Percentiles rank a stretch among this genome's conserved stretches.
Conservation (phyloP, 495 filamentous ascomycete genomes). For the Aspergillus hancockii region DNA sequence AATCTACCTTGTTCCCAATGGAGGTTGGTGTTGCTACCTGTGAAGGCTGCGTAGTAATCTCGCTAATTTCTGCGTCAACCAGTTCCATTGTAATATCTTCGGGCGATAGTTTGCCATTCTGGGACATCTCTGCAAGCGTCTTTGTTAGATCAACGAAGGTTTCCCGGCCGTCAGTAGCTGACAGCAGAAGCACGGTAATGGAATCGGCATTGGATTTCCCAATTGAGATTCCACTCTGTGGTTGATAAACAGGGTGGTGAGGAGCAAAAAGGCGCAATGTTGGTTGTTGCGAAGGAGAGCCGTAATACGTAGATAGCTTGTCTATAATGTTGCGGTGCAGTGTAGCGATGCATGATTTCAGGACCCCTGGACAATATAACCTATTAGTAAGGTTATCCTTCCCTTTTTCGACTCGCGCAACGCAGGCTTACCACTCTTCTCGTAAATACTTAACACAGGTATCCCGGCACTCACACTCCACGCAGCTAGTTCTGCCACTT, state of each 20-base stretch:
- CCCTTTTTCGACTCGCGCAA: slow-evolving; percentile 3
- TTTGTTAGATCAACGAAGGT: slow-evolving; percentile 95
- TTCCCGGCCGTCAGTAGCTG: slow-evolving; percentile 83
- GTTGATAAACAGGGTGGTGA: slow-evolving; percentile 50
- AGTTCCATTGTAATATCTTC: slow-evolving; percentile 81
- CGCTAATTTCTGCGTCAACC: slow-evolving; percentile 84
- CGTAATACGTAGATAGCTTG: slow-evolving; percentile 84
- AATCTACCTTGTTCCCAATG: neutral
- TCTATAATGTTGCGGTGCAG: slow-evolving; percentile 70
- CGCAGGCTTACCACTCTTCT: slow-evolving; percentile 70
- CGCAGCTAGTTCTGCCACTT: slow-evolving; percentile 83
- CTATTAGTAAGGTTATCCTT: slow-evolving; percentile 2
- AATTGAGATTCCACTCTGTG: slow-evolving; percentile 5
- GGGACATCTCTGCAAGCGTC: slow-evolving; percentile 91
- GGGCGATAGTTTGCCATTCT: slow-evolving; percentile 76
- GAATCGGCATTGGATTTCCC: slow-evolving; percentile 38
- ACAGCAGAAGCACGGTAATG: slow-evolving; percentile 82
- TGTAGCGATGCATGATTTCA: slow-evolving; percentile 81
- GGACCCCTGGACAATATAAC: slow-evolving; percentile 57
- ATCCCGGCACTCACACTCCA: slow-evolving; percentile 92
- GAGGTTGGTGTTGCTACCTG: slow-evolving; percentile 13
- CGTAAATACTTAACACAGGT: slow-evolving; percentile 82
- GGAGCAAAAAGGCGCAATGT: slow-evolving; percentile 74
- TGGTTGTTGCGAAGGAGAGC: slow-evolving; percentile 58
- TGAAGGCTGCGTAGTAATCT: slow-evolving; percentile 49